phyloP scores from a whole-genome alignment of 1,284 basidiomycete genomes.

The Malassezia caprae region DNA sequence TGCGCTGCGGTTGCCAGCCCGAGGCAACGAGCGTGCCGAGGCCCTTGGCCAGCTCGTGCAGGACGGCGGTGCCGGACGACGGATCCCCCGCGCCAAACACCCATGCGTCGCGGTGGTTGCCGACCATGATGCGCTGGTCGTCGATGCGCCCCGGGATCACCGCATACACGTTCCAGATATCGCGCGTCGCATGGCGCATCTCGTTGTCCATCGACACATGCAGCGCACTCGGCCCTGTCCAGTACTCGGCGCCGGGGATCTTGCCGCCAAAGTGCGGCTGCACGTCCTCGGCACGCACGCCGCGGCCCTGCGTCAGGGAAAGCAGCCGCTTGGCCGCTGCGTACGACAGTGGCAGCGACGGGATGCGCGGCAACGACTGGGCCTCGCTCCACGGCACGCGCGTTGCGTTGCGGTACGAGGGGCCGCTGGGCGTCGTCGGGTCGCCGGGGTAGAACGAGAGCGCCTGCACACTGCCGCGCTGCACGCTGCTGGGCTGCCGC shows the following conservation, averaged over 20 bases:
- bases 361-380: conserved; percentile 67
- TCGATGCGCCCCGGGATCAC: conserved; percentile 77
- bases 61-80: conserved; percentile 71
- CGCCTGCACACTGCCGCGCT: conserved; percentile 73
- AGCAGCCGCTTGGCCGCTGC: conserved; percentile 53
- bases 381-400: conserved; percentile 54
- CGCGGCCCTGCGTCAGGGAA: conserved; percentile 47
- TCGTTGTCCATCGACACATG: conserved; percentile 27
- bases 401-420: conserved; percentile 73
- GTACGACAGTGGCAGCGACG: conserved; percentile 59
- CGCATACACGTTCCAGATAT: conserved; percentile 68
- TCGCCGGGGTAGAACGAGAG: conserved; percentile 69
- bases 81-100: conserved; percentile 63
- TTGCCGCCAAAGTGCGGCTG: conserved; percentile 50
- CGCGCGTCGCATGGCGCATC: conserved; percentile 27
- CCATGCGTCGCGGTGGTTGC: conserved; percentile 50
- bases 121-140: conserved; percentile 70
- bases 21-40: conserved; percentile 61
- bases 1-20: conserved; percentile 82
- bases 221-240: conserved; percentile 49
- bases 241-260: conserved; percentile 52
- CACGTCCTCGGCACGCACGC: conserved; percentile 54
- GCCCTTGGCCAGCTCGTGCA: conserved; percentile 73
- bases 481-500: conserved; percentile 59
- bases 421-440: conserved; percentile 73